These are phyloP conservation scores for Curvularia verruculosa DNA, from an alignment of 2,329 filamentous ascomycete species.

Conservation along the genomic window DNA sequence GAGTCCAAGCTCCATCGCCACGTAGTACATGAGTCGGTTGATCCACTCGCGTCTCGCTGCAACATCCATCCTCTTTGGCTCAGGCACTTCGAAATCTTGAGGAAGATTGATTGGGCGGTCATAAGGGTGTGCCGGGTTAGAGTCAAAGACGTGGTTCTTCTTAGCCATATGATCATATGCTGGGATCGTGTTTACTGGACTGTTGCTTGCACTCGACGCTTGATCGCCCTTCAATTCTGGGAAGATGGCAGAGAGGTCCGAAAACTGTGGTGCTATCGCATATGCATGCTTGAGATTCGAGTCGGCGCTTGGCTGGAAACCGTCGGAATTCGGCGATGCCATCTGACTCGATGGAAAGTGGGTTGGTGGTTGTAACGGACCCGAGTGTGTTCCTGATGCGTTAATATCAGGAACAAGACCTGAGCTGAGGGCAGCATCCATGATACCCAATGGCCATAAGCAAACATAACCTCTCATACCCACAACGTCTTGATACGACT, in stretches of 20 bases:
- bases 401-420: slow-evolving; percentile 35
- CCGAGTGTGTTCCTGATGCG: slow-evolving; percentile 10
- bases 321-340: slow-evolving; percentile 1
- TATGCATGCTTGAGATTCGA: slow-evolving; percentile 6
- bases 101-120: slow-evolving; percentile 21
- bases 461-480: slow-evolving; percentile 38
- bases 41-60: slow-evolving; percentile 33
- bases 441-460: slow-evolving; percentile 36
- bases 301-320: slow-evolving; percentile 7
- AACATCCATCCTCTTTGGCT: slow-evolving; percentile 29
- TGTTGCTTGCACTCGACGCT: background rate
- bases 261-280: slow-evolving; percentile 7
- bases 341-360: background rate
- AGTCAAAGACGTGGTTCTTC: slow-evolving; percentile 30
- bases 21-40: slow-evolving; percentile 34
- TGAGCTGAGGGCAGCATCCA: slow-evolving; percentile 34
- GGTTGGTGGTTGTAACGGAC: slow-evolving; percentile 4
- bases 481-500: slow-evolving; percentile 29
- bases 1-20: slow-evolving; percentile 32
- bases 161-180: slow-evolving; percentile 1
- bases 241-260: slow-evolving; percentile 3
- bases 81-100: slow-evolving; percentile 12
- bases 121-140: slow-evolving; percentile 26
- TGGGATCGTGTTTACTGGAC: slow-evolving; percentile 3
- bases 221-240: slow-evolving; percentile 2